phyloP scores from a whole-genome alignment of 352 stramenopile species.

The Pythium brachiatum region DNA sequence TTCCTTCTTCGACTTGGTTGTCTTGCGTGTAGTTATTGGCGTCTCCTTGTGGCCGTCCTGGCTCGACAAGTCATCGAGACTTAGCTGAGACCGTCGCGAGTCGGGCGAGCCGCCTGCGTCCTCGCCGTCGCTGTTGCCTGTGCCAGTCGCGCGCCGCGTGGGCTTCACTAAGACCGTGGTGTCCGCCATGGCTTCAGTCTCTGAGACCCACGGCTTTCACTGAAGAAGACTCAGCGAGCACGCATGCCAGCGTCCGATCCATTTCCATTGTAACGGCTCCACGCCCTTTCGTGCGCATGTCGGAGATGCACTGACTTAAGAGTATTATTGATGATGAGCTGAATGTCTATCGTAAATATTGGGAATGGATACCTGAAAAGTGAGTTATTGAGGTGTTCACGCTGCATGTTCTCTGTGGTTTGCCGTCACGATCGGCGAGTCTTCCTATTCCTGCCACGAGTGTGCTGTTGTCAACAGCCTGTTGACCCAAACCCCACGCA shows the following conservation, averaged over 20 bases:
- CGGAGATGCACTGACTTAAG: neutral
- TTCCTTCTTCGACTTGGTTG: slow-evolving; percentile 1
- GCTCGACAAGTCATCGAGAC: slow-evolving; percentile 45
- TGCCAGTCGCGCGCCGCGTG: neutral
- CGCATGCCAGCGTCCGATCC: neutral
- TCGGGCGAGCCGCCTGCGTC: slow-evolving; percentile 7
- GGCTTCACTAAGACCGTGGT: neutral
- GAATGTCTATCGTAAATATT: neutral
- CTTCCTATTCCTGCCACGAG: too few species aligned
- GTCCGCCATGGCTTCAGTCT: neutral
- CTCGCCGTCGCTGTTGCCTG: neutral
- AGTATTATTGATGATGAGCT: neutral
- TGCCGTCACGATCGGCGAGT: neutral
- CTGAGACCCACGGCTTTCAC: neutral
- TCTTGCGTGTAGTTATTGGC: slow-evolving; percentile 14
- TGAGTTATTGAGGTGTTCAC: neutral
- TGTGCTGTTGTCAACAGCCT: too few species aligned
- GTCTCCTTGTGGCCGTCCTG: slow-evolving; percentile 11
- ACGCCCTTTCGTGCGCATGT: slow-evolving; percentile 1
- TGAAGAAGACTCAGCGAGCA: too few species aligned
- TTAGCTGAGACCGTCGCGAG: slow-evolving; percentile 31
- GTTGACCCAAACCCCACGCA: too few species aligned
- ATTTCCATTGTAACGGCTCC: neutral
- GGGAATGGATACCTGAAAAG: too few species aligned
- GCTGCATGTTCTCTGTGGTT: neutral